Evolutionary conservation across 352 stramenopile genomes (phyloP).

Genomic region (Pilasporangium apinafurcum): DNA sequence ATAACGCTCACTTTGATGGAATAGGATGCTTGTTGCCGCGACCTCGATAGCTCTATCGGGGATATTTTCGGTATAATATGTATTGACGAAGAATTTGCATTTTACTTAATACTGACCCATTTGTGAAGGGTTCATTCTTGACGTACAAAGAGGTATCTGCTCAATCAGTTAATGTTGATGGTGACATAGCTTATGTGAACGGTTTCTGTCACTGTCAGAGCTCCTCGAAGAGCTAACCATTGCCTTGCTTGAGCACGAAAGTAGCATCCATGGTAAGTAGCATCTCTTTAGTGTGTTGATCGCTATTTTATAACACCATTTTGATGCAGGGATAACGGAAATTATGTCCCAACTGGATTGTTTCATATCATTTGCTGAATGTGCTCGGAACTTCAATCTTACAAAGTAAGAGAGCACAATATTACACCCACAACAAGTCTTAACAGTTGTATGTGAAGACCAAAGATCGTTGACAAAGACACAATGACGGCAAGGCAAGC

Average conservation of each 20-base stretch:
- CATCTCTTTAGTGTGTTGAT: not conserved
- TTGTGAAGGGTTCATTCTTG: slow-evolving; percentile 63
- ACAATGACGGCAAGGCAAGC: slow-evolving; percentile 48
- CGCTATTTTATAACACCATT: not conserved
- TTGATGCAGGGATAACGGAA: slow-evolving; percentile 55
- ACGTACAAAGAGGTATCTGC: slow-evolving; percentile 64
- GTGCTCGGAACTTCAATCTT: slow-evolving; percentile 71
- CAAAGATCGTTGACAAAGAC: slow-evolving; percentile 41
- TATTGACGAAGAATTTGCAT: not conserved
- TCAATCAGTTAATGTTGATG: not conserved
- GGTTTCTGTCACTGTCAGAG: slow-evolving; percentile 21
- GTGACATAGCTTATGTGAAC: not conserved
- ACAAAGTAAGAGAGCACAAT: slow-evolving; percentile 25
- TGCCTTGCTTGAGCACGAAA: slow-evolving; percentile 62
- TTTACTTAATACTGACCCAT: slow-evolving; percentile 4
- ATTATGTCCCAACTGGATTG: slow-evolving; percentile 68
- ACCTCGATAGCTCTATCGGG: slow-evolving; percentile 76
- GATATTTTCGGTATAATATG: slow-evolving; percentile 68
- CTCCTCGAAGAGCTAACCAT: slow-evolving; percentile 72
- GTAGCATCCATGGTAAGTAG: slow-evolving; percentile 47
- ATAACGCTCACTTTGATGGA: too few relatives aligned
- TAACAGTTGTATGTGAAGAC: not conserved
- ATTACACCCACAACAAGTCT: not conserved
- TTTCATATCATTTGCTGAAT: slow-evolving; percentile 55
- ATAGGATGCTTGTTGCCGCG: slow-evolving; percentile 67